Evolutionary conservation across 768 basidiomycete species (phyloP).

Genomic region (Ramaria rubella): DNA sequence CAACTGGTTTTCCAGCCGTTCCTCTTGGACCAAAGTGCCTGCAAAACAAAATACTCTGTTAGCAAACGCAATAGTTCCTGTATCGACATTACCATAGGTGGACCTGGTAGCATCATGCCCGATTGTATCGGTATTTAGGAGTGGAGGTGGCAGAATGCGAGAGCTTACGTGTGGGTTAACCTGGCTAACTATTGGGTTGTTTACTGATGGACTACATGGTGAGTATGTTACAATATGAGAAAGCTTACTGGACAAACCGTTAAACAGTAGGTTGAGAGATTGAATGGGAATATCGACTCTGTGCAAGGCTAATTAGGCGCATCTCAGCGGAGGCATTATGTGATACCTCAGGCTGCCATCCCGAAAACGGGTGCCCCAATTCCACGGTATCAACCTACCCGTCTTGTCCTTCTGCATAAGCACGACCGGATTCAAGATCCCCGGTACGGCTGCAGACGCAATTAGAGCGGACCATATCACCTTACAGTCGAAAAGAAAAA

Average conservation of each 20-base stretch:
- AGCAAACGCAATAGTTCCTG: not conserved
- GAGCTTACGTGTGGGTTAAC: slow-evolving; percentile 56
- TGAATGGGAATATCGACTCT: slow-evolving; percentile 94
- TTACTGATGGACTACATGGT: slow-evolving; percentile 91
- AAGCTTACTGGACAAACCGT: slow-evolving; percentile 39
- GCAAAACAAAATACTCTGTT: slow-evolving; percentile 32
- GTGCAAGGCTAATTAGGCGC: slow-evolving; percentile 12
- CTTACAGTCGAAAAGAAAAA: slow-evolving; percentile 30
- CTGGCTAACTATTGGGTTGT: slow-evolving; percentile 90
- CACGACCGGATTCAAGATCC: slow-evolving; percentile 92
- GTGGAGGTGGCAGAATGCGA: not conserved
- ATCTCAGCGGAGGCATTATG: not conserved
- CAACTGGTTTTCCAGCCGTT: slow-evolving; percentile 87
- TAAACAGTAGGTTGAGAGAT: slow-evolving; percentile 81
- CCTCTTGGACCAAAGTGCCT: slow-evolving; percentile 73
- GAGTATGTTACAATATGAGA: slow-evolving; percentile 64
- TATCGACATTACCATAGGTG: slow-evolving; percentile 46
- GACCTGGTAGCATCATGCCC: slow-evolving; percentile 30
- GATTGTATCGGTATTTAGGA: not conserved
- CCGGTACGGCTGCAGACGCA: slow-evolving; percentile 91
- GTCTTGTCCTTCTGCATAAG: slow-evolving; percentile 86
- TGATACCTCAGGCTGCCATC: slow-evolving; percentile 80
- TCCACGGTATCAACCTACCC: slow-evolving; percentile 83
- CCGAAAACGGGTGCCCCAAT: slow-evolving; percentile 90
- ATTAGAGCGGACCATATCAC: slow-evolving; percentile 76